Percentiles rank a stretch among this genome's conserved stretches.
phyloP scores from a whole-genome alignment of 768 basidiomycete genomes.

The Mycena leptocephala region DNA sequence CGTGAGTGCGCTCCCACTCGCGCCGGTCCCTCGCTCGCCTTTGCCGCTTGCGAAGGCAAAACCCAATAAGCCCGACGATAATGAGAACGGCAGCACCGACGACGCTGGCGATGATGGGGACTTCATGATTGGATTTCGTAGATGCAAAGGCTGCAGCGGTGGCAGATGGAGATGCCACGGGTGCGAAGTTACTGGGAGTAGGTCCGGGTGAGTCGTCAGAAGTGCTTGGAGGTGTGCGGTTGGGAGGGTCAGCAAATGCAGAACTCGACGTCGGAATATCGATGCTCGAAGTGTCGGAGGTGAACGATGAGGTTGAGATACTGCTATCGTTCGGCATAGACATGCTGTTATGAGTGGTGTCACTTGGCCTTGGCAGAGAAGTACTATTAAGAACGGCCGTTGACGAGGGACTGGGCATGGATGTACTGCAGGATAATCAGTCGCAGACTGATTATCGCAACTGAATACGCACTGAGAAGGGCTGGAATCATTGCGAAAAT shows the following conservation, averaged over 20 bases:
- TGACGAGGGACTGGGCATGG: too few relatives aligned
- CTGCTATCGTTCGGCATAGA: too few relatives aligned
- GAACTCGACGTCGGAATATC: too few relatives aligned
- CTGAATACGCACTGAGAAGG: not conserved
- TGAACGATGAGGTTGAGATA: too few relatives aligned
- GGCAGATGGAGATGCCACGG: not conserved
- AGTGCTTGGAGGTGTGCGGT: not conserved
- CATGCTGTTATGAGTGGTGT: too few relatives aligned
- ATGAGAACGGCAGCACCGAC: constrained; percentile 8
- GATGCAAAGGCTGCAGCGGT: not conserved
- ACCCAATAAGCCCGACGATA: not conserved
- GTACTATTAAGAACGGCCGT: too few relatives aligned
- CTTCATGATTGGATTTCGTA: not conserved
- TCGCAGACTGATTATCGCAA: not conserved
- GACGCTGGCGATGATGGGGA: constrained; percentile 24
- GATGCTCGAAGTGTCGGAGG: too few relatives aligned
- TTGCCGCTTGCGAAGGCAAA: constrained; percentile 20
- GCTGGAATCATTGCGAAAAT: not conserved
- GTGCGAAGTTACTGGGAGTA: not conserved
- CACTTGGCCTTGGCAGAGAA: too few relatives aligned
- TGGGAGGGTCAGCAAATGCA: too few relatives aligned
- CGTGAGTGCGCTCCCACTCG: constrained; percentile 36
- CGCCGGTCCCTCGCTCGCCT: constrained; percentile 26
- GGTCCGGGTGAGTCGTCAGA: not conserved
- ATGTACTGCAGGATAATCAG: not conserved